Percentiles rank a stretch among this genome's conserved stretches.
These are phyloP conservation scores for Ophiostoma himal-ulmi DNA, from an alignment of 2,329 filamentous ascomycete species.

Conservation along the genomic window DNA sequence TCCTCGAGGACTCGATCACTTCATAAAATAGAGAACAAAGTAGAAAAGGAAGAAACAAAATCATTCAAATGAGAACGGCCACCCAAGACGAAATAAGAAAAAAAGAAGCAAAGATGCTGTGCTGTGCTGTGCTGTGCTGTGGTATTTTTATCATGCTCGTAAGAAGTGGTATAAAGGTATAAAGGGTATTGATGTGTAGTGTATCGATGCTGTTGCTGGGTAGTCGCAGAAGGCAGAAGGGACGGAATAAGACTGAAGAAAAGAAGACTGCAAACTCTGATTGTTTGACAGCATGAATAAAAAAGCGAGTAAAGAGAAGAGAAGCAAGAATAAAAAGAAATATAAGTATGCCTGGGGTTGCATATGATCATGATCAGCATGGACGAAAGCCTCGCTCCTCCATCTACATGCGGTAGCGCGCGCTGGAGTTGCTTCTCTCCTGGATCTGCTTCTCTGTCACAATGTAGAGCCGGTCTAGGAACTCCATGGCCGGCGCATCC, in stretches of 20 bases:
- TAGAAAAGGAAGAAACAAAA: background rate
- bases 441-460: constrained; percentile 74
- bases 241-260: constrained; percentile 24
- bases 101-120: background rate
- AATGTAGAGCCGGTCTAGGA: constrained; percentile 74
- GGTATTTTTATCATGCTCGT: constrained; percentile 2
- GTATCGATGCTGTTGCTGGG: background rate
- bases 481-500: constrained; percentile 77
- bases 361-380: too few relatives aligned
- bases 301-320: background rate
- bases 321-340: background rate
- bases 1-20: background rate
- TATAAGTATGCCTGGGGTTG: background rate
- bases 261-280: background rate
- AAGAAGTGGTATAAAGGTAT: constrained; percentile 12
- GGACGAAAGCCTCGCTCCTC: background rate
- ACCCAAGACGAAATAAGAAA: background rate
- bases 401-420: constrained; percentile 34
- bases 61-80: constrained; percentile 5
- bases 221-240: background rate
- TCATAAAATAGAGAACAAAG: background rate
- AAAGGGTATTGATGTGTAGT: background rate
- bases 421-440: constrained; percentile 48
- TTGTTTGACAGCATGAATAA: background rate
- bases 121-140: background rate